phyloP scores from a whole-genome alignment of 164 flowering plant genomes.

The grape (Vitis vinifera) region DNA sequence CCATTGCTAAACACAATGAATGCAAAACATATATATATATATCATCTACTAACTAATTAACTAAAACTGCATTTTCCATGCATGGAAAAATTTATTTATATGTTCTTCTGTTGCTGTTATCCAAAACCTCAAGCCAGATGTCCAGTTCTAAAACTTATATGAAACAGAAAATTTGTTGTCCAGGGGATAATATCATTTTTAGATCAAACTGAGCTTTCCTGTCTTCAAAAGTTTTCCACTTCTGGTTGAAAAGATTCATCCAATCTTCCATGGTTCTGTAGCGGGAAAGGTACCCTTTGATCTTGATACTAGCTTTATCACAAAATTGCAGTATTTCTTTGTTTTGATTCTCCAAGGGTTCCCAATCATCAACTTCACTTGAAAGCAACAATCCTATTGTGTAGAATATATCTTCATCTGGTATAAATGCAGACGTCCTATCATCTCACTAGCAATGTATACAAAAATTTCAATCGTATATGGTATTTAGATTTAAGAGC shows the following conservation, averaged over 20 bases:
- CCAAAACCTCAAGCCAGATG: too few relatives aligned
- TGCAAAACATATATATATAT: too few relatives aligned
- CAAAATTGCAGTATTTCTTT: slow-evolving; percentile 51
- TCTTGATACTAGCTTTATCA: slow-evolving; percentile 37
- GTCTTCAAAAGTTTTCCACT: slow-evolving; percentile 57
- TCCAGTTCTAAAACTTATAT: not conserved
- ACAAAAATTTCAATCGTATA: not conserved
- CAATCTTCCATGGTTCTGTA: slow-evolving; percentile 51
- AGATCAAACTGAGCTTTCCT: slow-evolving; percentile 75
- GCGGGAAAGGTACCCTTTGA: slow-evolving; percentile 73
- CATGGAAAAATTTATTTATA: too few relatives aligned
- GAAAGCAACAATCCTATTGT: slow-evolving; percentile 62
- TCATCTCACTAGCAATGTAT: slow-evolving; percentile 70
- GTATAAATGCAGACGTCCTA: slow-evolving; percentile 61
- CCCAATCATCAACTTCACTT: slow-evolving; percentile 38
- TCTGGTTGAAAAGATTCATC: slow-evolving; percentile 67
- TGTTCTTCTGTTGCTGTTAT: too few relatives aligned
- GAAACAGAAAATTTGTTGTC: slow-evolving; percentile 65
- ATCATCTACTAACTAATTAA: too few relatives aligned
- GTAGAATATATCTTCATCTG: slow-evolving; percentile 83
- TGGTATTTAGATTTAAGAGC: too few relatives aligned
- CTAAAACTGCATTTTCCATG: too few relatives aligned
- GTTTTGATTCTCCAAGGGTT: slow-evolving; percentile 49
- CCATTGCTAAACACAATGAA: too few relatives aligned
- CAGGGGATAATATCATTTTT: slow-evolving; percentile 65